Evolutionary conservation across 805 yeast genomes (phyloP).

Genomic region (Saccharomycopsis oosterbeekiorum): DNA sequence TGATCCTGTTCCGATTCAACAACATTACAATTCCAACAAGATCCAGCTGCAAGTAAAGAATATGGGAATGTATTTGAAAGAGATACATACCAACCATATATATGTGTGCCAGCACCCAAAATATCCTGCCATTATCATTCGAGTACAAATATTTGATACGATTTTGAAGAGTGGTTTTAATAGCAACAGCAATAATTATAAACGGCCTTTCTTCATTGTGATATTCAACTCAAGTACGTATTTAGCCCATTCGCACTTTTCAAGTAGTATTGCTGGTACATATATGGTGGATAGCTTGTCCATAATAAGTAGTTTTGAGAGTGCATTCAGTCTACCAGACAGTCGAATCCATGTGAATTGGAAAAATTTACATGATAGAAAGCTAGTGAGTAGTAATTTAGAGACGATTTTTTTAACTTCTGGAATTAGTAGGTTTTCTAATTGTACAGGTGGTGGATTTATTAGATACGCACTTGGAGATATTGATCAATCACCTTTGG

Average conservation of each 20-base stretch:
- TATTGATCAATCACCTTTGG: constrained; percentile 58
- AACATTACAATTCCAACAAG: constrained; percentile 38
- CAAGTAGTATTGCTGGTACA: constrained; percentile 34
- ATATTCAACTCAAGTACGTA: constrained; percentile 60
- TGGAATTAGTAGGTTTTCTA: constrained; percentile 53
- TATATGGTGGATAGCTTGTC: constrained; percentile 23
- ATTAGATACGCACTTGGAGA: constrained; percentile 55
- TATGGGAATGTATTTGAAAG: constrained; percentile 30
- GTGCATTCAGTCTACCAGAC: constrained; percentile 32
- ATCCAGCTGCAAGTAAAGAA: constrained; percentile 38
- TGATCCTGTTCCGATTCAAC: constrained; percentile 24
- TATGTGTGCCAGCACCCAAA: constrained; percentile 58
- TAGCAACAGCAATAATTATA: constrained; percentile 38
- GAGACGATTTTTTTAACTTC: constrained; percentile 43
- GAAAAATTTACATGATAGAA: constrained; percentile 17
- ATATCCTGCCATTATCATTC: constrained; percentile 47
- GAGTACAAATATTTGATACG: constrained; percentile 62
- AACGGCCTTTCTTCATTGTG: constrained; percentile 56
- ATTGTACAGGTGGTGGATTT: constrained; percentile 62
- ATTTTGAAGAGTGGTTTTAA: constrained; percentile 16
- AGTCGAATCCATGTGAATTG: constrained; percentile 28
- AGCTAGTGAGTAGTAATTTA: constrained; percentile 27
- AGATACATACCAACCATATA: constrained; percentile 50
- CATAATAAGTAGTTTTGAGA: constrained; percentile 51
- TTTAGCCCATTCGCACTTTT: constrained; percentile 41